Percentiles rank a stretch among this genome's conserved stretches.
Evolutionary conservation across 768 basidiomycete species (phyloP).

Genomic region (Psilocybe azurescens): DNA sequence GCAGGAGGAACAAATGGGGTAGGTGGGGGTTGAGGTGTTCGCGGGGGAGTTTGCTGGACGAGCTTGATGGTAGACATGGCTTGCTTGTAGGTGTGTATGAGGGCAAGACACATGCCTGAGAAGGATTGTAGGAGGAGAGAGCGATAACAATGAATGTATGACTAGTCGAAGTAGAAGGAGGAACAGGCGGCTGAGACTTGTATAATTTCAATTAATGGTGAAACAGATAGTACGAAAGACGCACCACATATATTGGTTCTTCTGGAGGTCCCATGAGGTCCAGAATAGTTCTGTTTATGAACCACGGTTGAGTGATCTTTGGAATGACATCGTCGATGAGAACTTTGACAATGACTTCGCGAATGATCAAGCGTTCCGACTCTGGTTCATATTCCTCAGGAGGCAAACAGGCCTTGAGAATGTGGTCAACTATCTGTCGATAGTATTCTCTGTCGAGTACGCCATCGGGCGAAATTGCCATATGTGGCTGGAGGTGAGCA

Average conservation of each 20-base stretch:
- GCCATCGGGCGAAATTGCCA: conserved; percentile 76
- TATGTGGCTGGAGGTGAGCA: conserved; percentile 84
- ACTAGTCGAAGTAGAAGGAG: conserved; percentile 37
- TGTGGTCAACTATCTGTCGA: conserved; percentile 76
- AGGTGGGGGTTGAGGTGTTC: conserved; percentile 24
- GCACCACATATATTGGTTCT: conserved; percentile 34
- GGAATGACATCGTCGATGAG: conserved; percentile 72
- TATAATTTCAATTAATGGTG: not conserved
- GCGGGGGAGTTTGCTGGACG: conserved; percentile 54
- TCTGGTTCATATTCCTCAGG: conserved; percentile 80
- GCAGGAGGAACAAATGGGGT: conserved; percentile 8
- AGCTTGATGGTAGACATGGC: conserved; percentile 66
- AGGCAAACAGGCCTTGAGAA: conserved; percentile 77
- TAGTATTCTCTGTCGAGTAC: conserved; percentile 75
- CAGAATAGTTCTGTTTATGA: conserved; percentile 74
- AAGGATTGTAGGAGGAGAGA: conserved; percentile 78
- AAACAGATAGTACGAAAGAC: conserved; percentile 14
- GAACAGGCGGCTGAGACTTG: conserved; percentile 27
- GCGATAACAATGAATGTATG: conserved; percentile 68
- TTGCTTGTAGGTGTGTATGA: conserved; percentile 74
- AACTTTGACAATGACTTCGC: conserved; percentile 84
- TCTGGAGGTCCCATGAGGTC: conserved; percentile 61
- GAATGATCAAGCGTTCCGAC: conserved; percentile 79
- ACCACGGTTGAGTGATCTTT: conserved; percentile 88
- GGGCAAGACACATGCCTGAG: conserved; percentile 69